Conservation (phyloP, 140 eudicot species). For the Bidens hawaiensis region DNA sequence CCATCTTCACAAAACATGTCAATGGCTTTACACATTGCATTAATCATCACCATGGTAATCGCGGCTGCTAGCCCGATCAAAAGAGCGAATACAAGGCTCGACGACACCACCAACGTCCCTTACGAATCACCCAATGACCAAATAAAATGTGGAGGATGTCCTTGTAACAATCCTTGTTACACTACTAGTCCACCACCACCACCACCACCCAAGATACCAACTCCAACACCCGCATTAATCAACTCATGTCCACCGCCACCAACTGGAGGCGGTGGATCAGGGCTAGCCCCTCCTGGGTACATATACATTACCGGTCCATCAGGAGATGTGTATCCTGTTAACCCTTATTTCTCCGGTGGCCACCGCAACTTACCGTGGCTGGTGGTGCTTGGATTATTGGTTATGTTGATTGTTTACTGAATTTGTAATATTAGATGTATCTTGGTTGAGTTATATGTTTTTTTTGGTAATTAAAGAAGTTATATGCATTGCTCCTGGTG, state of each 20-base stretch:
- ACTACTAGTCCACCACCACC: slow-evolving; percentile 49
- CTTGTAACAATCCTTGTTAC: slow-evolving; percentile 59
- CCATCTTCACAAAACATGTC: slow-evolving; percentile 7
- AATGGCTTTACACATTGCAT: background rate
- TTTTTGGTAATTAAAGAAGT: background rate
- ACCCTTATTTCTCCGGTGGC: slow-evolving; percentile 29
- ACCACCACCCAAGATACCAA: slow-evolving; percentile 37
- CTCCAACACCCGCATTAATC: slow-evolving; percentile 24
- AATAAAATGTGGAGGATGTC: slow-evolving; percentile 70
- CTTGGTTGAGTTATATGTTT: background rate
- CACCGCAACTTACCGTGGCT: slow-evolving; percentile 23
- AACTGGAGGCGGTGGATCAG: slow-evolving; percentile 15
- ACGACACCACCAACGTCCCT: too few relatives aligned
- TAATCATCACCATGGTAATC: background rate
- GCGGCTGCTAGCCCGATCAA: background rate
- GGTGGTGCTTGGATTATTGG: slow-evolving; percentile 24
- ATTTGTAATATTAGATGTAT: background rate
- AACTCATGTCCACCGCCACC: slow-evolving; percentile 59
- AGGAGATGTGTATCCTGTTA: slow-evolving; percentile 62
- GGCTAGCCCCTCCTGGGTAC: slow-evolving; percentile 30
- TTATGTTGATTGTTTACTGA: slow-evolving; percentile 26
- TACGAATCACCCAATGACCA: slow-evolving; percentile 27
- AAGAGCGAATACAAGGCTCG: too few relatives aligned
- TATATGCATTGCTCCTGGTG: background rate
- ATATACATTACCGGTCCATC: slow-evolving; percentile 67